phyloP scores from a whole-genome alignment of 495 filamentous ascomycete genomes.

The Copromyces sp. region DNA sequence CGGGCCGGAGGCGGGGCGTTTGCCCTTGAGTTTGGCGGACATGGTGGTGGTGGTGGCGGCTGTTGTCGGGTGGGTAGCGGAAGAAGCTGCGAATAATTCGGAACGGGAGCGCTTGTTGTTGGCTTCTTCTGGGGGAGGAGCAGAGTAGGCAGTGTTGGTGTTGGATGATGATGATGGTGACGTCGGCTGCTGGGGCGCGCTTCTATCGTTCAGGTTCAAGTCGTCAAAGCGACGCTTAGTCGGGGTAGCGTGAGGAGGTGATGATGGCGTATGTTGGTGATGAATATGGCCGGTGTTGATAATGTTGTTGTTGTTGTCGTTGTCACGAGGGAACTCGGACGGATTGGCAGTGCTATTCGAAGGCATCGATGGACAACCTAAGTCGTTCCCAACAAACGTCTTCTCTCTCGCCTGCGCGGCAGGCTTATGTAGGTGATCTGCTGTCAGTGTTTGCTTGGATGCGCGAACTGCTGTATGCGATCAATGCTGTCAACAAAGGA shows the following conservation, averaged over 20 bases:
- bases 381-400: neutral
- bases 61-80: slow-evolving; percentile 3
- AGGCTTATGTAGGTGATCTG: neutral
- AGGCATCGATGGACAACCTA: neutral
- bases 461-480: neutral
- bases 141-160: neutral
- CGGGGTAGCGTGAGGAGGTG: neutral
- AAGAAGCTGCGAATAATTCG: slow-evolving; percentile 8
- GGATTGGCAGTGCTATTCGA: neutral
- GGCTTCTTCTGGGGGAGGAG: neutral
- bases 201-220: neutral
- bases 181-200: neutral
- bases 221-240: neutral
- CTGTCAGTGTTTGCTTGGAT: neutral
- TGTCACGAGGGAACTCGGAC: neutral
- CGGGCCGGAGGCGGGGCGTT: slow-evolving; percentile 16
- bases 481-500: neutral
- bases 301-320: neutral
- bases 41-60: slow-evolving; percentile 10
- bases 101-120: slow-evolving; percentile 24
- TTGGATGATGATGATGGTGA: neutral
- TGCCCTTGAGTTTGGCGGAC: slow-evolving; percentile 28
- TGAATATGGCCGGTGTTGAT: neutral
- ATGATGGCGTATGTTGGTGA: neutral
- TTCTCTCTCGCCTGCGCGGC: neutral